Evolutionary conservation across 2,329 filamentous ascomycete genomes (phyloP).

Genomic region (Talaromyces funiculosus): DNA sequence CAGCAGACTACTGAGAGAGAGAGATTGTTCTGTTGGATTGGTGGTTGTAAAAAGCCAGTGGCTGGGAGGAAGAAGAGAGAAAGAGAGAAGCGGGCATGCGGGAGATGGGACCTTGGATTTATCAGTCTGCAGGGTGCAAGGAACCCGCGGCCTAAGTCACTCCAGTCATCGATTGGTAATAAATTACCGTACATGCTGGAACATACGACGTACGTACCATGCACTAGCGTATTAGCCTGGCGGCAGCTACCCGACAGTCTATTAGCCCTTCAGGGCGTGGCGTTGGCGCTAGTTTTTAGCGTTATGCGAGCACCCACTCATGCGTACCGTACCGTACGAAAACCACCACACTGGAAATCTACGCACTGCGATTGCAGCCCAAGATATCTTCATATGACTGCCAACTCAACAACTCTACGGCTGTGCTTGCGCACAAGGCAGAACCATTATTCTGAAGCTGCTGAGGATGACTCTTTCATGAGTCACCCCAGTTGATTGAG

Average conservation of each 20-base stretch:
- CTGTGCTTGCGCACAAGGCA: background rate
- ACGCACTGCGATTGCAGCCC: constrained; percentile 4
- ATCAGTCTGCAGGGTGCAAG: constrained; percentile 8
- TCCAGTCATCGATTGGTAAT: constrained; percentile 1
- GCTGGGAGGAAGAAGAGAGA: constrained; percentile 9
- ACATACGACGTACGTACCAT: background rate
- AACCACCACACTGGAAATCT: background rate
- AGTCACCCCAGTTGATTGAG: background rate
- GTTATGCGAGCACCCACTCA: background rate
- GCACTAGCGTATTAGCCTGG: constrained; percentile 6
- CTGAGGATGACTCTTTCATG: background rate
- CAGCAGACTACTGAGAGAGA: background rate
- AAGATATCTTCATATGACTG: background rate
- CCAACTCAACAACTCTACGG: background rate
- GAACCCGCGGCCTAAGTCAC: constrained; percentile 2
- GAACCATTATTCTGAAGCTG: background rate
- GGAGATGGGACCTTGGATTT: constrained; percentile 7
- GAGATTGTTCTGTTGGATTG: background rate
- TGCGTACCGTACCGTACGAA: background rate
- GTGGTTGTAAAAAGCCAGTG: constrained; percentile 10
- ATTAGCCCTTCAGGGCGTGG: constrained; percentile 4
- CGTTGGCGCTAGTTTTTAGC: background rate
- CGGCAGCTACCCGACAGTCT: constrained; percentile 6
- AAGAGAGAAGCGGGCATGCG: background rate
- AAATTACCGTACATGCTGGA: constrained; percentile 4